phyloP scores from a whole-genome alignment of 352 stramenopile genomes.

The Elongisporangium senticosum region DNA sequence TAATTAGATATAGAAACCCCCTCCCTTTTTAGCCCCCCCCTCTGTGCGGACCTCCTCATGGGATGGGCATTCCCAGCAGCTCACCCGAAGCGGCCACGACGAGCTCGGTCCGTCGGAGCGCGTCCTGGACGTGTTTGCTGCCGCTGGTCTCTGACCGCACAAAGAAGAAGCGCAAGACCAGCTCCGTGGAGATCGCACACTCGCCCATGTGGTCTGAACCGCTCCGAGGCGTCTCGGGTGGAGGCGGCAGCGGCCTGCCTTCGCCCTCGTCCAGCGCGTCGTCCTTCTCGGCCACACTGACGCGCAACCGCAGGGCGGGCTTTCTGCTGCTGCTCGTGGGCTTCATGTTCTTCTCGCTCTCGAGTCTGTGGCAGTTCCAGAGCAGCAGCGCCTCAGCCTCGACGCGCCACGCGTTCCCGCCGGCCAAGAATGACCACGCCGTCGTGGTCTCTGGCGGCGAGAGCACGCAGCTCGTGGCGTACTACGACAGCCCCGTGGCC shows the following conservation, averaged over 20 bases:
- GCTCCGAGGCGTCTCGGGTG: slow-evolving; percentile 12
- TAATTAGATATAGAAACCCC: too few relatives aligned
- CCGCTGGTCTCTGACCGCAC: slow-evolving; percentile 25
- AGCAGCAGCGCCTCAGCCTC: slow-evolving; percentile 10
- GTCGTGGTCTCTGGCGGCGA: slow-evolving; percentile 9
- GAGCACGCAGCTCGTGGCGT: slow-evolving; percentile 6
- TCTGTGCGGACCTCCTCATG: too few relatives aligned
- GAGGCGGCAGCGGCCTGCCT: slow-evolving; percentile 16
- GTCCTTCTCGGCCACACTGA: slow-evolving; percentile 32
- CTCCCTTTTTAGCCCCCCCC: too few relatives aligned
- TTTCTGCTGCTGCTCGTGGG: slow-evolving; percentile 40
- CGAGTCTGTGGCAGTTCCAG: slow-evolving; percentile 30
- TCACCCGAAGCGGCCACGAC: too few relatives aligned
- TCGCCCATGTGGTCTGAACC: slow-evolving; percentile 53
- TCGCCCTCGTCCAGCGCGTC: slow-evolving; percentile 21
- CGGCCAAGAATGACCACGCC: slow-evolving; percentile 17
- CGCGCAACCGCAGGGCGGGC: slow-evolving; percentile 41
- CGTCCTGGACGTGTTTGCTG: slow-evolving; percentile 26
- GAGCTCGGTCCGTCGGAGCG: background rate
- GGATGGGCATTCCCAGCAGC: too few relatives aligned
- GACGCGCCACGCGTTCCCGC: slow-evolving; percentile 7
- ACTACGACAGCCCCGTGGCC: slow-evolving; percentile 3
- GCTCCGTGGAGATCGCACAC: slow-evolving; percentile 41
- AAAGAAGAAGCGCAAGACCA: slow-evolving; percentile 85
- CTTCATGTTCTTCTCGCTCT: slow-evolving; percentile 64